Evolutionary conservation across 1,139 yeast species (phyloP), one percentile per base, ranked within the genome.

Genomic region (Suzukiozyma palmioleophila): DNA sequence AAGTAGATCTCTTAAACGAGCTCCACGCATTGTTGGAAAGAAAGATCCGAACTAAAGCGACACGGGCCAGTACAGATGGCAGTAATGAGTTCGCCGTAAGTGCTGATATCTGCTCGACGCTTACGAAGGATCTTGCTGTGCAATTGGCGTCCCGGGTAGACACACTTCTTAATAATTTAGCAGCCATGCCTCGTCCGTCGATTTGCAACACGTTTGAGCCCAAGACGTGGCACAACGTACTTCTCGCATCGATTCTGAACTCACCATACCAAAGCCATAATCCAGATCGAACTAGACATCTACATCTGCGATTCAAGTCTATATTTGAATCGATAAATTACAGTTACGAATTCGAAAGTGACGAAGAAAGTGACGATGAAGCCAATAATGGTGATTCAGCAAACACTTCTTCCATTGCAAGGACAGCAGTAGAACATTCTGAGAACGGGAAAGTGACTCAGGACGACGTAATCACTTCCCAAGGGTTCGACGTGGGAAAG

Each of bases 1-100:
- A 53, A 26, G 55, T 58, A 3, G 57, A 56, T n/a, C 44, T 75
- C n/a, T 49, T 60, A 16, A 52, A 65, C 31, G 75, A 71, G 44
- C 43, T 78, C 24, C 64, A 65, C 26, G 60, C 77, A 1, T 31
- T 64, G 2, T 54, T 72, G 22, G 68, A 68, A 38, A 45, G 58
- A 4, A 62, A 56, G 26, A 56, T 76, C 0, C 48, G 50, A 14
- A 35, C 45, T 1, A 53, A 51, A 36, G 47, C 63, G 1, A 8
- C 27, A 4, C 10, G 9, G n/a, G 4, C 6, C 10, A 10, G 13
- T 10, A n/a, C 10, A 7, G 22, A 18, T 7, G 22, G 7, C 22
- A 7, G 22, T 18, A 18, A 40, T 15, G 33, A 40, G 13, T 26
- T 48, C 38, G 37, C 44, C 9, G 51, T 54, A 6, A 39, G 52